These are phyloP conservation scores for Kazachstania psychrophila DNA, from an alignment of 805 yeast species.

Conservation along the genomic window DNA sequence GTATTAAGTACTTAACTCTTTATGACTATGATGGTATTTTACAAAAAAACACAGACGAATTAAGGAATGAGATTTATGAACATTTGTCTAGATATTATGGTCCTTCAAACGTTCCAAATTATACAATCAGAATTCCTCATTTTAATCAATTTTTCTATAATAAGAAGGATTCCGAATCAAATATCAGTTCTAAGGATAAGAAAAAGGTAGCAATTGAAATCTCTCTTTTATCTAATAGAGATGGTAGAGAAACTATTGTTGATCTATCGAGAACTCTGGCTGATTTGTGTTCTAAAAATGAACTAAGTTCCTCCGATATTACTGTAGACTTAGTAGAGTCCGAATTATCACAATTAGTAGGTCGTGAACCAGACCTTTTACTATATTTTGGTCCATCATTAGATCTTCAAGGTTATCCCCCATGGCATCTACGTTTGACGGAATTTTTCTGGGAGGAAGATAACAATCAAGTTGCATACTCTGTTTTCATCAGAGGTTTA, in stretches of 20 bases:
- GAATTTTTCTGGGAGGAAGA: slow-evolving; percentile 90
- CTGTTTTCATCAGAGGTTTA: slow-evolving; percentile 72
- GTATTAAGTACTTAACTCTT: slow-evolving; percentile 58
- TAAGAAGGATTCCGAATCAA: slow-evolving; percentile 9
- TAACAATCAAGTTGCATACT: slow-evolving; percentile 68
- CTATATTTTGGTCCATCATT: slow-evolving; percentile 77
- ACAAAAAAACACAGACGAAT: slow-evolving; percentile 44
- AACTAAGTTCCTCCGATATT: slow-evolving; percentile 55
- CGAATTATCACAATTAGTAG: slow-evolving; percentile 65
- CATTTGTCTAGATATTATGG: slow-evolving; percentile 70
- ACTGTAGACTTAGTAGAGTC: slow-evolving; percentile 67
- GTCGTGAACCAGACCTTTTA: slow-evolving; percentile 87
- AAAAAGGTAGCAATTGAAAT: slow-evolving; percentile 48
- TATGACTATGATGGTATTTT: slow-evolving; percentile 74
- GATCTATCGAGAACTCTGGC: slow-evolving; percentile 82
- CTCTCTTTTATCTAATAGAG: slow-evolving; percentile 58
- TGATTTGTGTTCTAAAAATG: slow-evolving; percentile 54
- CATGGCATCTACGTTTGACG: slow-evolving; percentile 90
- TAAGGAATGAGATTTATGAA: slow-evolving; percentile 46
- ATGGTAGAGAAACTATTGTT: slow-evolving; percentile 85
- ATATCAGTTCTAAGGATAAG: slow-evolving; percentile 24
- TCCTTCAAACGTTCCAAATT: slow-evolving; percentile 52
- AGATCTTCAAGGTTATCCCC: slow-evolving; percentile 91
- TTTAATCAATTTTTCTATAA: slow-evolving; percentile 38
- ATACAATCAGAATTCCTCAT: slow-evolving; percentile 59